Evolutionary conservation across 208 protist genomes (phyloP), one percentile per base, ranked within the genome.

Genomic region (Trypanosomatidae sp.): DNA sequence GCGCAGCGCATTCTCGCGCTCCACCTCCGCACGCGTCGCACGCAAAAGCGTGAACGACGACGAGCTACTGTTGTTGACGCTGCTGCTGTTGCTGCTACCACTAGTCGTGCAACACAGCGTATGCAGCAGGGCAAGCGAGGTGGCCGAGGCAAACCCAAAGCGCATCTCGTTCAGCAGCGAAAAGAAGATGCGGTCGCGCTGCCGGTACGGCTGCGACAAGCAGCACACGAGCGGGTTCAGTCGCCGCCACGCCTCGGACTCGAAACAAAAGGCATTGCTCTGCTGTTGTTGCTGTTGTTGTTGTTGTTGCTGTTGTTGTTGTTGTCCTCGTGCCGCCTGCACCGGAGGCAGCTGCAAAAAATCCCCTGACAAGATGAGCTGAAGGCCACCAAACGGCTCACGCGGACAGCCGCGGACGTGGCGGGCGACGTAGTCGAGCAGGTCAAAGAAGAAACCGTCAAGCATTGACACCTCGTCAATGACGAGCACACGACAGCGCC

Each of bases 391-490:
- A 48, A 96, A 95, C 33, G 86, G 76, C 5, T 61, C 60, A 3
- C 81, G 68, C 20, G 88, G 61, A 21, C 79, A 68, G 18, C 23
- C n/a, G 13, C 40, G 6, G 35, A 30, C 18, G 37, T 11, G 1
- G 32, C 23, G 4, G 16, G 37, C 7, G 3, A 3, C 24, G 22
- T 54, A 54, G 38, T 96, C 85, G 22, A 96, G 41, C 2, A 61
- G 40, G 43, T 91, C 83, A 56, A 96, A 88, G 10, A 94, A 41
- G 16, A 80, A 67, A 18, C 63, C 60, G 6, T 68, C 71, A 5
- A 96, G 52, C 86, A 95, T 95, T 1, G 80, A 92, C 28, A 95
- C 76, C 59, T 96, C 90, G 46, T 96, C 90, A 27, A 96, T 75
- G 53, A 96, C 82, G 51, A 96, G 47, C 16, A 84, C 75, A 47